Conservation (phyloP, 148 eudicot genomes). For the Camellia sinensis region DNA sequence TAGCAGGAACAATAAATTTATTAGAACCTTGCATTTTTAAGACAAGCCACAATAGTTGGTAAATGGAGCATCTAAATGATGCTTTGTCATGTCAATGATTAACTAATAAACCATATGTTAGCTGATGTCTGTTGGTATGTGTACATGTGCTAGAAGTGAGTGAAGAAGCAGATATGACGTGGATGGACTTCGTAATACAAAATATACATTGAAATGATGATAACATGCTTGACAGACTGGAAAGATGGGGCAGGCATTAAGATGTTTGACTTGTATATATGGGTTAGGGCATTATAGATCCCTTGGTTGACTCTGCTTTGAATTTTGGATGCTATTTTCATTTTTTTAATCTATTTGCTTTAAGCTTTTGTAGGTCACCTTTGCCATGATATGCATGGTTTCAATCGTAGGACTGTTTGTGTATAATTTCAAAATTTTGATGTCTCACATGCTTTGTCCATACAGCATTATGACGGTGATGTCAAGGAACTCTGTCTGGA, state of each 20-base stretch:
- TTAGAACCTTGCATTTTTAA: not conserved
- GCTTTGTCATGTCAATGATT: too few relatives aligned
- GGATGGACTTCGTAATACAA: not conserved
- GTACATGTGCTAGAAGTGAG: not conserved
- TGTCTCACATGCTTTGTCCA: constrained; percentile 17
- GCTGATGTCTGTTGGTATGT: not conserved
- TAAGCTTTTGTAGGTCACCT: not conserved
- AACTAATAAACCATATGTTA: not conserved
- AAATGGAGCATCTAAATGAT: too few relatives aligned
- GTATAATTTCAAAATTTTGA: constrained; percentile 8
- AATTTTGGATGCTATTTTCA: not conserved
- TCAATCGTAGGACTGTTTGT: not conserved
- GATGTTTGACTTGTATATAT: not conserved
- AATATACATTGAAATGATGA: not conserved
- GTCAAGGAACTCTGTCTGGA: constrained; percentile 77
- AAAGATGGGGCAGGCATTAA: not conserved
- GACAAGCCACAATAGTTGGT: not conserved
- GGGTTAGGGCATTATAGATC: not conserved
- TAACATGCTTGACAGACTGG: not conserved
- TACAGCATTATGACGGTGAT: constrained; percentile 94
- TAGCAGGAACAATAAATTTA: not conserved
- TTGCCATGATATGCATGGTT: constrained; percentile 3
- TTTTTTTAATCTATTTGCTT: not conserved
- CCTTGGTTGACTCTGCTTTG: not conserved
- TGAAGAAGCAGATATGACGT: not conserved